Conservation (phyloP, 108 stramenopile genomes). For the Skeletonema grethae region DNA sequence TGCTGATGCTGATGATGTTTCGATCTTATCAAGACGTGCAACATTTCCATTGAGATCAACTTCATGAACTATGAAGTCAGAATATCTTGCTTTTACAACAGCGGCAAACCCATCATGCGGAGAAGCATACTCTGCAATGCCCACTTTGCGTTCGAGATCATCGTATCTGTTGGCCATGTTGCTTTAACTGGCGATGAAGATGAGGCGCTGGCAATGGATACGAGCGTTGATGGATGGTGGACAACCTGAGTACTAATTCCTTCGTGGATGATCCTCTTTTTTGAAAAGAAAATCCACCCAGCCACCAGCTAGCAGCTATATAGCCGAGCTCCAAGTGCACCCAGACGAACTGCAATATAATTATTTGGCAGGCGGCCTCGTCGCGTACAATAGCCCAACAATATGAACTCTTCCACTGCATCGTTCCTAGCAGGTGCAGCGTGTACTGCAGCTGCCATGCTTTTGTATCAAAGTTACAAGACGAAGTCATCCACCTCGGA, state of each 20-base stretch:
- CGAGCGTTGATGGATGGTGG: too few relatives aligned
- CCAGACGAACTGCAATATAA: too few relatives aligned
- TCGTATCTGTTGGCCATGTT: conserved; percentile 46
- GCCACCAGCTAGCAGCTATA: too few relatives aligned
- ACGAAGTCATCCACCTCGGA: background rate
- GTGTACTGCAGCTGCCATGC: conserved; percentile 15
- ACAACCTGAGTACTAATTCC: too few relatives aligned
- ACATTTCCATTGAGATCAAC: conserved; percentile 71
- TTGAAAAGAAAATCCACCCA: too few relatives aligned
- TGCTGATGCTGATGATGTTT: conserved; percentile 28
- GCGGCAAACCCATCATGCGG: conserved; percentile 69
- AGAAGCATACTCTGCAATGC: conserved; percentile 66
- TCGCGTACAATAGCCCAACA: background rate
- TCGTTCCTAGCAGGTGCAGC: conserved; percentile 35
- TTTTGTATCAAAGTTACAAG: conserved; percentile 14
- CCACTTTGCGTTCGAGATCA: conserved; percentile 58
- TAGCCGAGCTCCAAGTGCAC: too few relatives aligned
- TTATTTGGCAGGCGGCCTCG: too few relatives aligned
- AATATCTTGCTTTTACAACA: conserved; percentile 81
- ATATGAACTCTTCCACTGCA: conserved; percentile 10
- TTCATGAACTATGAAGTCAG: conserved; percentile 90
- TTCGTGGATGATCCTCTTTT: too few relatives aligned
- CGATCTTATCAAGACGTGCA: conserved; percentile 60
- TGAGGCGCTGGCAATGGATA: too few relatives aligned
- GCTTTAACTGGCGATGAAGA: too few relatives aligned